Percentiles rank a stretch among this genome's conserved stretches.
Conservation (phyloP, 768 basidiomycete species). For the Guyanaporus albipodus region DNA sequence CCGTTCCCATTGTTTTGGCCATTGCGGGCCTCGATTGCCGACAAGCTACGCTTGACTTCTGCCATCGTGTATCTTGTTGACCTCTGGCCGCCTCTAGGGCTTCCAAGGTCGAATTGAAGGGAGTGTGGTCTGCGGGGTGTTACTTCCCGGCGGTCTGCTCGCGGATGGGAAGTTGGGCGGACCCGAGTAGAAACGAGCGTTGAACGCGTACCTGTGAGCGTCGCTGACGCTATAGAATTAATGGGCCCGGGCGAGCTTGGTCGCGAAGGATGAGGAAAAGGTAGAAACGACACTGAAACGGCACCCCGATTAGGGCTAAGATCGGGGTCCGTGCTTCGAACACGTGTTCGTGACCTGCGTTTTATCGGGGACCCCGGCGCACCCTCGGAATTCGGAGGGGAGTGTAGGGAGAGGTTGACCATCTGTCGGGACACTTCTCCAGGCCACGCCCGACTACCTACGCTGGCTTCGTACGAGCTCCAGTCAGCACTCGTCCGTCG, state of each 20-base stretch:
- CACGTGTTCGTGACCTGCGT: constrained; percentile 19
- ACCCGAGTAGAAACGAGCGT: not conserved
- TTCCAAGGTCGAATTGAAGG: constrained; percentile 18
- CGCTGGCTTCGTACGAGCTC: constrained; percentile 46
- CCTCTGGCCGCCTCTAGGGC: constrained; percentile 13
- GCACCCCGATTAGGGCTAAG: constrained; percentile 14
- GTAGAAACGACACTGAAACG: constrained; percentile 27
- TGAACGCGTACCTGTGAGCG: constrained; percentile 20
- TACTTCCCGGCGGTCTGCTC: constrained; percentile 17
- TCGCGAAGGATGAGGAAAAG: constrained; percentile 28
- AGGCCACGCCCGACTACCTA: constrained; percentile 48
- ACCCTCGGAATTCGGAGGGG: constrained; percentile 3
- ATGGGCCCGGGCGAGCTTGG: constrained; percentile 18
- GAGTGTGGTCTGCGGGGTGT: constrained; percentile 17
- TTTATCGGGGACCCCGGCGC: constrained; percentile 24
- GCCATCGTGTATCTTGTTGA: constrained; percentile 10
- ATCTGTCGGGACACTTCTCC: constrained; percentile 56
- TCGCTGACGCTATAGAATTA: constrained; percentile 20
- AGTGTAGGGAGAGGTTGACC: constrained; percentile 43
- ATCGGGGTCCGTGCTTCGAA: constrained; percentile 13
- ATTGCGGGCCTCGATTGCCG: constrained; percentile 20
- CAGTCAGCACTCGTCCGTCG: constrained; percentile 58
- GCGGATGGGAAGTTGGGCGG: not conserved
- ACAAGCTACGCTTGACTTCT: constrained; percentile 26
- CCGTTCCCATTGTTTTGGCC: constrained; percentile 11